phyloP scores from a whole-genome alignment of 306 rosid species.

The Geum urbanum region DNA sequence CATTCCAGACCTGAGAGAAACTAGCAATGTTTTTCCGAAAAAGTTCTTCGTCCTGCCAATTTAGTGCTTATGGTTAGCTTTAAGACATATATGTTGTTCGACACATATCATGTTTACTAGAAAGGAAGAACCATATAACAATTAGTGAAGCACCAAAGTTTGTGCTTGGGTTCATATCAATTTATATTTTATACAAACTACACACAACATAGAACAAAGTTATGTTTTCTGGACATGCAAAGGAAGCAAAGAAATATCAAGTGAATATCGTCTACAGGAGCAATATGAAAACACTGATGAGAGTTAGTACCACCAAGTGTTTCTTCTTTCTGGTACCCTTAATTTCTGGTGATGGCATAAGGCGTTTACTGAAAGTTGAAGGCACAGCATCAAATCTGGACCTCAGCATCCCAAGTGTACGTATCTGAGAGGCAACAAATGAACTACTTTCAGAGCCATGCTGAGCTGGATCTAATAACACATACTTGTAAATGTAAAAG shows the following conservation, averaged over 20 bases:
- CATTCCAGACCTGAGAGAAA: conserved; percentile 92
- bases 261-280: conserved; percentile 28
- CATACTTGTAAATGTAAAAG: background rate
- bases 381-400: conserved; percentile 82
- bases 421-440: conserved; percentile 58
- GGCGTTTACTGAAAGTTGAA: conserved; percentile 59
- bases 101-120: background rate
- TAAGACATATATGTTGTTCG: background rate
- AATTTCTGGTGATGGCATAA: conserved; percentile 57
- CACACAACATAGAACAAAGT: conserved; percentile 18
- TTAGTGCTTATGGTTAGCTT: conserved; percentile 24
- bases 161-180: background rate
- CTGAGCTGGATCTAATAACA: conserved; percentile 10
- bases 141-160: background rate
- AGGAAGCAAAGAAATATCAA: background rate
- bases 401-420: conserved; percentile 98
- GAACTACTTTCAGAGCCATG: conserved; percentile 17
- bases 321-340: conserved; percentile 23
- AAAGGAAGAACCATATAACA: background rate
- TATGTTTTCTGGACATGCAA: background rate
- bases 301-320: conserved; percentile 30
- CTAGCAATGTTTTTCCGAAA: conserved; percentile 57
- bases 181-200: conserved; percentile 6
- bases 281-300: background rate
- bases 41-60: conserved; percentile 47